These are phyloP conservation scores for Bothriochloa decipiens DNA, from an alignment of 176 grass and related monocot genomes.

Conservation along the genomic window DNA sequence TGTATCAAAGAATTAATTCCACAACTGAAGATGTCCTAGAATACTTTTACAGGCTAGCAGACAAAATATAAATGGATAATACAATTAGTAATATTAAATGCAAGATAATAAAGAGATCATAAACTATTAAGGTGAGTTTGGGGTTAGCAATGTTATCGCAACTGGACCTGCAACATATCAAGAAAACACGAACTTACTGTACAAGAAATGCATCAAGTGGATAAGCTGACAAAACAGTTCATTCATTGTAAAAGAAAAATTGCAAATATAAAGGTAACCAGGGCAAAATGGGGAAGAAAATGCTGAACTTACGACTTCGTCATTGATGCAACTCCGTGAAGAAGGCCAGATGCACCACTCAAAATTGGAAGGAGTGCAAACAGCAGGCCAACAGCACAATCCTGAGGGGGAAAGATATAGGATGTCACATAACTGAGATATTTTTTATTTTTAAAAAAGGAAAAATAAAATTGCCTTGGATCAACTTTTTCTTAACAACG, in stretches of 20 bases:
- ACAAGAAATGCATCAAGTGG: slow-evolving; percentile 8
- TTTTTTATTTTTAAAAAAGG: not conserved
- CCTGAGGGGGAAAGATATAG: slow-evolving; percentile 50
- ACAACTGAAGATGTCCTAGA: slow-evolving; percentile 26
- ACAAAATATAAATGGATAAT: slow-evolving; percentile 7
- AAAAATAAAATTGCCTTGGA: not conserved
- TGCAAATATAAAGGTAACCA: slow-evolving; percentile 18
- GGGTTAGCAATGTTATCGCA: slow-evolving; percentile 11
- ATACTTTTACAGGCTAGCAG: slow-evolving; percentile 5
- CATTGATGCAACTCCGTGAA: slow-evolving; percentile 93
- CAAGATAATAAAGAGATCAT: slow-evolving; percentile 23
- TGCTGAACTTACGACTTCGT: slow-evolving; percentile 71
- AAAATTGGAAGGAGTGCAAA: slow-evolving; percentile 98
- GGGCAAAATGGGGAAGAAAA: slow-evolving; percentile 8
- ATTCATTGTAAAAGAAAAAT: slow-evolving; percentile 31
- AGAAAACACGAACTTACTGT: not conserved
- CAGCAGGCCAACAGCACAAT: slow-evolving; percentile 98
- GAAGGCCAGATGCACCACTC: slow-evolving; percentile 85
- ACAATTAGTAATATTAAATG: slow-evolving; percentile 5
- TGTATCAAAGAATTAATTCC: slow-evolving; percentile 28
- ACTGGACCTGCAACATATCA: slow-evolving; percentile 4
- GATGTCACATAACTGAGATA: slow-evolving; percentile 26
- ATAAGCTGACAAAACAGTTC: not conserved
- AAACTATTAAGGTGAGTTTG: slow-evolving; percentile 7
- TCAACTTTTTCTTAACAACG: slow-evolving; percentile 19